A percentile compares a stretch with the other conserved stretches of the same genome.
phyloP scores from a whole-genome alignment of 495 filamentous ascomycete genomes.

The Neurospora africana region DNA sequence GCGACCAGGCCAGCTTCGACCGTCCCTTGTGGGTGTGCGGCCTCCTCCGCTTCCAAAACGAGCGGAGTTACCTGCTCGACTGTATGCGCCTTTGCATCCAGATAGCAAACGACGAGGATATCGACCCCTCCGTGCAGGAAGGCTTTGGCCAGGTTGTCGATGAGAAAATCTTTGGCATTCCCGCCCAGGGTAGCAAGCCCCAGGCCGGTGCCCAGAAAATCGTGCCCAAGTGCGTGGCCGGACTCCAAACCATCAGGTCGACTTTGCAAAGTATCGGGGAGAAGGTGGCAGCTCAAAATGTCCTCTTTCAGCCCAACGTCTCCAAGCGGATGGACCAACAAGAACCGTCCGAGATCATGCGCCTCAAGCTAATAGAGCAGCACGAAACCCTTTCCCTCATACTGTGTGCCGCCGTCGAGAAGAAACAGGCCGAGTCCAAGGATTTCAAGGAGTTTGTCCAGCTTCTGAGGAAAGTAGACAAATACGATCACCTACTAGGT shows the following conservation, averaged over 20 bases:
- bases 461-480: constrained; percentile 55
- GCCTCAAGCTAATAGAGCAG: constrained; percentile 63
- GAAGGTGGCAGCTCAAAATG: constrained; percentile 54
- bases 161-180: constrained; percentile 26
- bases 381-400: constrained; percentile 80
- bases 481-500: constrained; percentile 51
- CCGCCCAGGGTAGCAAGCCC: constrained; percentile 14
- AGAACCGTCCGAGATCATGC: constrained; percentile 65
- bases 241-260: constrained; percentile 61
- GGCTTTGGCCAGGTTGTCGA: constrained; percentile 28
- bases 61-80: constrained; percentile 66
- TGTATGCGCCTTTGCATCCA: constrained; percentile 68
- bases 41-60: constrained; percentile 75
- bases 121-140: constrained; percentile 27
- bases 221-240: constrained; percentile 55
- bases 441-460: constrained; percentile 64
- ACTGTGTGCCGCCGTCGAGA: constrained; percentile 64
- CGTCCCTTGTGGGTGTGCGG: constrained; percentile 59
- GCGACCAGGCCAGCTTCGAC: constrained; percentile 52
- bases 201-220: constrained; percentile 30
- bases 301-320: constrained; percentile 52
- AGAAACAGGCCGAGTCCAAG: constrained; percentile 50
- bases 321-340: constrained; percentile 53
- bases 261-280: constrained; percentile 65
- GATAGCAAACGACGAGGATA: constrained; percentile 45